Percentiles rank a stretch among this genome's conserved stretches.
Conservation (phyloP, 805 yeast species). For the Debaryomyces prosopidis region DNA sequence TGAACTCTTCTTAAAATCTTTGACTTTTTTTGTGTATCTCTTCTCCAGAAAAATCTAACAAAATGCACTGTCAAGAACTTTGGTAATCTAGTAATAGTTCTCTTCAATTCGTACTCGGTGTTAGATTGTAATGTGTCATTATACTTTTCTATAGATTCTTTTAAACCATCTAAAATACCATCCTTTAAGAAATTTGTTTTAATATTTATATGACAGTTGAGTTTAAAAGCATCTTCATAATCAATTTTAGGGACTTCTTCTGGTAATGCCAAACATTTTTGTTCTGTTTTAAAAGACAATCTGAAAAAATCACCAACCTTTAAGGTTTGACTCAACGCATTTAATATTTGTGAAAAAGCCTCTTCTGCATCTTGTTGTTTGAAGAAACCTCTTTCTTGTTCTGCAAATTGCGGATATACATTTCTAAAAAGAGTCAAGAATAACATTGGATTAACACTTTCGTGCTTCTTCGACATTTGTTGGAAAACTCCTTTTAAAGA, state of each 20-base stretch:
- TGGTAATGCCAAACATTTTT: constrained; percentile 57
- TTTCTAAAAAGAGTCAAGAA: constrained; percentile 67
- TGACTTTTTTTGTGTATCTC: constrained; percentile 86
- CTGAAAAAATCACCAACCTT: constrained; percentile 61
- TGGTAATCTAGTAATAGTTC: constrained; percentile 75
- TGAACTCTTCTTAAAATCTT: constrained; percentile 92
- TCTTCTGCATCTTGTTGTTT: constrained; percentile 99
- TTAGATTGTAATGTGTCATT: constrained; percentile 69
- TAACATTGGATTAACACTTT: constrained; percentile 63
- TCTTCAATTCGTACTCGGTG: constrained; percentile 64
- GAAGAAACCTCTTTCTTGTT: constrained; percentile 64
- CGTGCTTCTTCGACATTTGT: constrained; percentile 46
- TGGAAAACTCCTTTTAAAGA: constrained; percentile 46
- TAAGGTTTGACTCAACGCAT: constrained; percentile 47
- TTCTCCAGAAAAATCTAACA: constrained; percentile 94
- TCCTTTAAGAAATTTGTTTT: constrained; percentile 85
- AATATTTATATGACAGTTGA: constrained; percentile 86
- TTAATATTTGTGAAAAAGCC: constrained; percentile 77
- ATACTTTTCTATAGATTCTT: constrained; percentile 75
- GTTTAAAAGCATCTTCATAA: constrained; percentile 61
- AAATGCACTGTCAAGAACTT: constrained; percentile 86
- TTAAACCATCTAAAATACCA: constrained; percentile 74
- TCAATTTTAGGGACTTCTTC: constrained; percentile 24
- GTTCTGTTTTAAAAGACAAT: constrained; percentile 60
- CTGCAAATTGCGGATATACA: constrained; percentile 86